Percentiles rank a stretch among this genome's conserved stretches.
Evolutionary conservation across 805 yeast genomes (phyloP).

Genomic region (Diddensiella caesifluorescens): DNA sequence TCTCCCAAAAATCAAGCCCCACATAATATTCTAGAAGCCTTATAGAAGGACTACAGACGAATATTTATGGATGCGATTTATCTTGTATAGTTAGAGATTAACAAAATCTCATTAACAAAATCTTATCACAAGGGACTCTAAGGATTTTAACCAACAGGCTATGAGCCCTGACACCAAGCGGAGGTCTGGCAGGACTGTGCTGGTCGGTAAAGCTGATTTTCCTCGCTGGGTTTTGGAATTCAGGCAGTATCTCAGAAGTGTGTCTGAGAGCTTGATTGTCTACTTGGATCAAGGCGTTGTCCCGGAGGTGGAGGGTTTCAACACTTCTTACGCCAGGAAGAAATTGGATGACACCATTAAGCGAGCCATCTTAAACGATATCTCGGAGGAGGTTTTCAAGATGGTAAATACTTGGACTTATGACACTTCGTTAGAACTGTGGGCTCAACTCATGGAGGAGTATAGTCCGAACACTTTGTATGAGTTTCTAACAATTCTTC

Average conservation of each 20-base stretch:
- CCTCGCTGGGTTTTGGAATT: neutral
- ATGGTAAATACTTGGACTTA: neutral
- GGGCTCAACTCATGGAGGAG: too few species aligned
- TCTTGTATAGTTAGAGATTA: too few species aligned
- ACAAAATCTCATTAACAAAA: too few species aligned
- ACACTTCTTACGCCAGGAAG: neutral
- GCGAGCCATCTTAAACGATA: neutral
- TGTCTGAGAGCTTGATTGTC: neutral
- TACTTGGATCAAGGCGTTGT: neutral
- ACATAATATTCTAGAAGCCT: too few species aligned
- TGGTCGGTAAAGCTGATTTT: neutral
- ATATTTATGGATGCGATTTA: too few species aligned
- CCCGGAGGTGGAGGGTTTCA: neutral
- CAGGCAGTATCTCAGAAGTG: neutral
- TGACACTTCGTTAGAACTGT: too few species aligned
- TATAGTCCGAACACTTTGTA: too few species aligned
- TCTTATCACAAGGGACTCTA: too few species aligned
- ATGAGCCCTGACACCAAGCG: neutral
- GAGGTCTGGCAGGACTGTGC: neutral
- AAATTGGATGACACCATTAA: neutral
- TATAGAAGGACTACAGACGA: too few species aligned
- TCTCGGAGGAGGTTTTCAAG: neutral
- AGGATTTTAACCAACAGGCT: too few species aligned
- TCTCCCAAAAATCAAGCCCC: too few species aligned
- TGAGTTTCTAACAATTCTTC: too few species aligned